Base-by-base conservation (phyloP, 768 basidiomycete species). In the Rhodotorula diobovata region DNA sequence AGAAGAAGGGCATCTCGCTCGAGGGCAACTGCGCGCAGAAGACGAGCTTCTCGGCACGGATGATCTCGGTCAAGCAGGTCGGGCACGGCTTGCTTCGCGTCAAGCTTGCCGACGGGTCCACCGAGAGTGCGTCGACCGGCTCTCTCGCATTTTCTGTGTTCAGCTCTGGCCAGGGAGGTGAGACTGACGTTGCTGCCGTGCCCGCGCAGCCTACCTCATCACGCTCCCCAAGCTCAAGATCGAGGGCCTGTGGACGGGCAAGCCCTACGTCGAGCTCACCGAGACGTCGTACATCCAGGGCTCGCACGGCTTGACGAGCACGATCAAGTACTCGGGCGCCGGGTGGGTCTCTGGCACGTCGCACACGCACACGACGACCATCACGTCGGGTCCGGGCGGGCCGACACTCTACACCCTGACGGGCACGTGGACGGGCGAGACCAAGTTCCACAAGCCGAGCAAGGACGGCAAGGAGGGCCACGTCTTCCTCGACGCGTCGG, bases 321-420 rank as follows among this genome's bases (percentile, higher is more conserved):
- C 74, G 79, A 88, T 97, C 80, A 91, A 95, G 75, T 98, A 95
- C 85, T 92, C 93, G 79, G 95, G 94, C 80, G 92, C 91, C 78
- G 95, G 76, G 6, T 63, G 69, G 73, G 23, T 64, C 28, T 66
- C 66, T 9, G 67, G 63, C 56, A n/a, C 54, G 39, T 55, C 56
- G 15, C 61, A 99, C 82, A 84, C 87, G 7, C 96, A 93, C 86
- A 94, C 93, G 80, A 92, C 95, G 18, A 84, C 84, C 56, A 65
- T 80, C 21, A 80, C 80, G 55, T 82, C 63, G 70, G 80, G 75
- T 77, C 80, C 72, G 7, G 25, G 28, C 75, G 80, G 71, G 63
- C 23, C 43, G 14, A 55, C 75, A 2, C 82, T 86, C 72, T 83
- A 86, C 77, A 80, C 87, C 34, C 80, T 90, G 53, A 90, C 93